Evolutionary conservation across 164 flowering plant species (phyloP).

Genomic region (Hamamelis virginiana): DNA sequence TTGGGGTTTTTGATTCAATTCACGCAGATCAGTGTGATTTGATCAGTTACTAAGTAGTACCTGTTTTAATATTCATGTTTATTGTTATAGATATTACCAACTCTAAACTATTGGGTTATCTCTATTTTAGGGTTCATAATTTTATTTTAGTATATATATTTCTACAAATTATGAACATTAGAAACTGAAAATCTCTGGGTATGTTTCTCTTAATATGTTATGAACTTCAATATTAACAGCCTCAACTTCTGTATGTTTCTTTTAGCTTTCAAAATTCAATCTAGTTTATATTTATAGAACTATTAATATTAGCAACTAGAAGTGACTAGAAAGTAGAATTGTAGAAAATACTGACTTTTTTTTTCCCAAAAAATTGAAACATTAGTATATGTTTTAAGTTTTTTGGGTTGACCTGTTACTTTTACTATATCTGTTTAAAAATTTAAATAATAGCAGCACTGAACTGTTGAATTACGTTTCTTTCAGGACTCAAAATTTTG

Average conservation of each 20-base stretch:
- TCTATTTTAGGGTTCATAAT: not conserved
- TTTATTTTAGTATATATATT: not conserved
- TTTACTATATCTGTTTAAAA: too few relatives aligned
- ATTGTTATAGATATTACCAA: not conserved
- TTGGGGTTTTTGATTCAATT: not conserved
- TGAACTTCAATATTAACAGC: not conserved
- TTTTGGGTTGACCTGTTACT: too few relatives aligned
- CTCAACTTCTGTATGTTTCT: not conserved
- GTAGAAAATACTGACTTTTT: too few relatives aligned
- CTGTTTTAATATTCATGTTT: not conserved
- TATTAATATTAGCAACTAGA: too few relatives aligned
- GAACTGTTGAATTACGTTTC: not conserved
- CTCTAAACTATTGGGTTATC: not conserved
- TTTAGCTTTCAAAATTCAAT: not conserved
- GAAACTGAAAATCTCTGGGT: not conserved
- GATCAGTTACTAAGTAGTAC: not conserved
- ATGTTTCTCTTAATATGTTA: not conserved
- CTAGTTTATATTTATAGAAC: too few relatives aligned
- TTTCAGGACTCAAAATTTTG: not conserved
- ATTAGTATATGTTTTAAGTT: too few relatives aligned
- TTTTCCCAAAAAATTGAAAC: too few relatives aligned
- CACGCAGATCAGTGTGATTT: constrained; percentile 13
- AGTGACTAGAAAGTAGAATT: too few relatives aligned
- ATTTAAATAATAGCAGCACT: not conserved
- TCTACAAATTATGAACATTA: not conserved